phyloP scores from a whole-genome alignment of 176 grass and related monocot genomes.

The Oryza punctata region DNA sequence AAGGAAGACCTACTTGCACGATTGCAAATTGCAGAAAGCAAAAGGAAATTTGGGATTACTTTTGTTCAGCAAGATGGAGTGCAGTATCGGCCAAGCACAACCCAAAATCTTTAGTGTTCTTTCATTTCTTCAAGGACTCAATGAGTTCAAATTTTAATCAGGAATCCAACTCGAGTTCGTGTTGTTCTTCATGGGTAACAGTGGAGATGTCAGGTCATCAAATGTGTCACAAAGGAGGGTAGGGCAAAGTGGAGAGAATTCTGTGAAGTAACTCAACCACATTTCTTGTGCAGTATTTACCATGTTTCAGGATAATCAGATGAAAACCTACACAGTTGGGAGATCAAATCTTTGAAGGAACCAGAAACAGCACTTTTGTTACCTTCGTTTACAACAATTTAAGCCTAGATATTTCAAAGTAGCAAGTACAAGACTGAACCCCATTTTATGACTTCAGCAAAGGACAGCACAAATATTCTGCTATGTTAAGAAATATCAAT shows the following conservation, averaged over 20 bases:
- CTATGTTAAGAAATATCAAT: neutral
- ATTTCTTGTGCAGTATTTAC: neutral
- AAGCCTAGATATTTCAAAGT: constrained; percentile 6
- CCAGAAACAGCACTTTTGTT: neutral
- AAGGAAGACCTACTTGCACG: neutral
- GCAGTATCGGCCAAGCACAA: constrained; percentile 1
- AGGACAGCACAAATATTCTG: neutral
- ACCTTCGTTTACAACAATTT: constrained; percentile 1
- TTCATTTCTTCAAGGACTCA: constrained; percentile 1
- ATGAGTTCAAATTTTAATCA: constrained; percentile 18
- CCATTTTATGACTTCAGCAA: neutral
- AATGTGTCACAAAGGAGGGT: neutral
- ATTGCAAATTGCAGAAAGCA: neutral
- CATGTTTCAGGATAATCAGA: neutral
- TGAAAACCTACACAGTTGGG: neutral
- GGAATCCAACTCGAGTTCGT: neutral
- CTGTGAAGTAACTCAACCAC: neutral
- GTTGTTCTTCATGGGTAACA: neutral
- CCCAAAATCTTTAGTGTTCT: neutral
- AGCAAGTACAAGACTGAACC: neutral
- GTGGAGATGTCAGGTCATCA: neutral
- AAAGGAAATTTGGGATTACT: neutral
- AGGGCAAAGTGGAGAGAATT: neutral
- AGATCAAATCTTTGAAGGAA: neutral
- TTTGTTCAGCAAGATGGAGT: neutral